Percentiles rank a stretch among this genome's conserved stretches.
phyloP scores from a whole-genome alignment of 2,329 filamentous ascomycete species.

The Celoporthe dispersa region DNA sequence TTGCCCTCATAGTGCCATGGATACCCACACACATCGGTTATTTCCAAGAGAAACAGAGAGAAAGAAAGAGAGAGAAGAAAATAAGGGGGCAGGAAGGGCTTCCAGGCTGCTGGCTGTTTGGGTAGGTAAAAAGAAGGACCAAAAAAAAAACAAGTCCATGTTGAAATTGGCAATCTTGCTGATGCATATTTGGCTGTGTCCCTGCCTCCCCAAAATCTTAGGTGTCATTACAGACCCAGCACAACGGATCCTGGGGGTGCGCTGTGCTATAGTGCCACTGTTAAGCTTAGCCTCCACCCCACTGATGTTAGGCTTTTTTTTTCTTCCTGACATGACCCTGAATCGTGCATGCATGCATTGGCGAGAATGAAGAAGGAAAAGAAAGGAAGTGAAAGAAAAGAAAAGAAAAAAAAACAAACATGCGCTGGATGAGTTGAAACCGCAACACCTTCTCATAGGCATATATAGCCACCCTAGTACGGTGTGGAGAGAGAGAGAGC shows the following conservation, averaged over 20 bases:
- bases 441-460: neutral
- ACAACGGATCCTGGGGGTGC: neutral
- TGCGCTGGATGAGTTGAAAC: neutral
- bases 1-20: no score
- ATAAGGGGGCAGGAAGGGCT: no score
- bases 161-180: slow-evolving; percentile 11
- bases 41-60: no score
- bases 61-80: no score
- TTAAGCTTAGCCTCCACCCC: neutral
- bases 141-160: no score
- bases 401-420: neutral
- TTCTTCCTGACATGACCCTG: neutral
- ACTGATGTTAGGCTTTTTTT: neutral
- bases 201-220: neutral
- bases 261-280: neutral
- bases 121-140: neutral
- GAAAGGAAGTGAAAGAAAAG: neutral
- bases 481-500: no score
- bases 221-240: neutral
- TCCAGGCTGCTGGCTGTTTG: neutral
- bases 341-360: neutral
- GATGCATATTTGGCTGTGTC: neutral
- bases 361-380: no score
- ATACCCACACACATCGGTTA: neutral
- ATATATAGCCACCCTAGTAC: neutral